These are phyloP conservation scores for Aspergillus brasiliensis DNA, from an alignment of 2,329 filamentous ascomycete genomes.

Conservation along the genomic window DNA sequence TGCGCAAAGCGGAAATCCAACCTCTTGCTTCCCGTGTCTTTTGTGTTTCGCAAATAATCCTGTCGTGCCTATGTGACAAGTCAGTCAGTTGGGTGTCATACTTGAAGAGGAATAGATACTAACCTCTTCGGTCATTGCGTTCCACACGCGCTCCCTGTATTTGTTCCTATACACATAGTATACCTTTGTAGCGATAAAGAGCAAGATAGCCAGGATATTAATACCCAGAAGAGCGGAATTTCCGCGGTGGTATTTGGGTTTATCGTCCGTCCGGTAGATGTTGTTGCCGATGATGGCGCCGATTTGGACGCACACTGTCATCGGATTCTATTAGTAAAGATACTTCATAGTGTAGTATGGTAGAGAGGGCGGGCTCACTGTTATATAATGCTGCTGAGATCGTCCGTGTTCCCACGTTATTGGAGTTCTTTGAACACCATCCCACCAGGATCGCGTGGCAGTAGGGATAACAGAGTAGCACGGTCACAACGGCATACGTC, in stretches of 20 bases:
- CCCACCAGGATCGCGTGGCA: conserved; percentile 63
- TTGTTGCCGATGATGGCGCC: conserved; percentile 41
- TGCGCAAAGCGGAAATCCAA: conserved; percentile 25
- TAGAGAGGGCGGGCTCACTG: conserved; percentile 9
- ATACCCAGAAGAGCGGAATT: conserved; percentile 57
- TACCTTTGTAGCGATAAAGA: conserved; percentile 45
- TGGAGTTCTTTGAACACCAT: conserved; percentile 64
- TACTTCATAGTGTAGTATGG: neutral
- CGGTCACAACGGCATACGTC: conserved; percentile 54
- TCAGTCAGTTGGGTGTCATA: neutral
- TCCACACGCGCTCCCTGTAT: conserved; percentile 45
- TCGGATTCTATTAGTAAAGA: conserved; percentile 9
- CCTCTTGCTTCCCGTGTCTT: conserved; percentile 47
- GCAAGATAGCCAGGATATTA: conserved; percentile 47
- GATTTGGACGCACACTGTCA: conserved; percentile 33
- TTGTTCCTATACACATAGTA: conserved; percentile 33
- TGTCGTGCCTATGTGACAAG: conserved; percentile 4
- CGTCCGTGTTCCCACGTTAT: conserved; percentile 62
- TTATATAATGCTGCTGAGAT: conserved; percentile 66
- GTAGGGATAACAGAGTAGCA: conserved; percentile 58
- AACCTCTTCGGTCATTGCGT: conserved; percentile 34
- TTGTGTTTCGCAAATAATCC: conserved; percentile 50
- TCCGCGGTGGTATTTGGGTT: conserved; percentile 55
- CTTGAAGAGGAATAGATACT: conserved; percentile 18
- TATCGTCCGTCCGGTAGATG: conserved; percentile 55